Base-by-base conservation (phyloP, 352 stramenopile genomes). In the Phytophthora idaei region DNA sequence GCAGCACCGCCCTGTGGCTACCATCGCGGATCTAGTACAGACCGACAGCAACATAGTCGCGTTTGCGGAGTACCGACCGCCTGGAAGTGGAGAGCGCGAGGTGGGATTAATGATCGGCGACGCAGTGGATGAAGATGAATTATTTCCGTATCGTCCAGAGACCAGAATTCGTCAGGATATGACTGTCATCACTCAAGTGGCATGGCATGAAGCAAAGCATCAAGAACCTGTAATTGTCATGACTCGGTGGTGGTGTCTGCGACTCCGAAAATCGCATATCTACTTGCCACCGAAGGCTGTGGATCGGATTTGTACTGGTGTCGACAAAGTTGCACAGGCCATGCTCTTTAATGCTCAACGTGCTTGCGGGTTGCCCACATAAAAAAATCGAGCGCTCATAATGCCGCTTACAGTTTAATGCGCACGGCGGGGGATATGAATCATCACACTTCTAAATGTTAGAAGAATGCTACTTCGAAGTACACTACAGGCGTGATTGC, bases 151-250 rank as follows among this genome's bases (percentile, higher is more conserved):
- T 53, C 73, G 64, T 1, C 64, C 48, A 7, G 31, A 52, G 36
- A 62, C 69, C n/a, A 64, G 78, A 14, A 37, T 84, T 12, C 66
- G 76, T 5, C 69, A 81, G 12, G 72, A 83, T 51, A 45, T 78
- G 25, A 69, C 71, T 0, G 49, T 54, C 7, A 67, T 72, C 54
- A 73, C 29, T 2, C 64, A 51, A 57, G 27, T 72, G 17, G 25
- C 56, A 10, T 57, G 32, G 34, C 36, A 63, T 15, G 37, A 46
- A 44, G 25, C 31, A 34, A 17, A 57, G 15, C 4, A 39, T 4
- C 53, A 46, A n/a, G 34, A 66, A 2, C 47, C 34, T 4, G 31
- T 74, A 5, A 60, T 77, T 27, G 65, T 59, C 9, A 42, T 77
- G 17, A 74, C 64, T 25, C 64, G 69, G 0, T 74, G 64, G 64